Percentiles rank a stretch among this genome's conserved stretches.
Conservation (phyloP, 140 eudicot genomes). For the Stevia rebaudiana region DNA sequence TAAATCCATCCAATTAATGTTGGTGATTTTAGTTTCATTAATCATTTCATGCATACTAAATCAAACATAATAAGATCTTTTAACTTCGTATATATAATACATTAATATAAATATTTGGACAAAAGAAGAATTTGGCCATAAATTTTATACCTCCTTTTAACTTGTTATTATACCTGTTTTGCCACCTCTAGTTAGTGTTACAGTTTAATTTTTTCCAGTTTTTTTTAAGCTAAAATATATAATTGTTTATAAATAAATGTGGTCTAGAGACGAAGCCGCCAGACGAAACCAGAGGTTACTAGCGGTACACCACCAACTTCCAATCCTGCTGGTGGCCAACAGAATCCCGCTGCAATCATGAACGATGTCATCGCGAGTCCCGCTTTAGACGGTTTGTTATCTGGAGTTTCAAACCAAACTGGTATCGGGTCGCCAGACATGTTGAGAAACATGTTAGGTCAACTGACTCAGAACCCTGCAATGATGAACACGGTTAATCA, state of each 20-base stretch:
- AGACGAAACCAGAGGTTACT: slow-evolving; percentile 29
- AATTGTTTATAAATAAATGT: slow-evolving; percentile 11
- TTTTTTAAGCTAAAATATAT: slow-evolving; percentile 13
- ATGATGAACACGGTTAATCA: slow-evolving; percentile 82
- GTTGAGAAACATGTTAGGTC: slow-evolving; percentile 78
- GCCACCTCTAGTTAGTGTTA: background rate
- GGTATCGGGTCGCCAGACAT: slow-evolving; percentile 83
- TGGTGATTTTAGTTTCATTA: background rate
- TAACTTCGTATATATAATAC: background rate
- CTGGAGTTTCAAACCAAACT: slow-evolving; percentile 86
- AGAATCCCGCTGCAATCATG: slow-evolving; percentile 55
- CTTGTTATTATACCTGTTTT: background rate
- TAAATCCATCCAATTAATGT: background rate
- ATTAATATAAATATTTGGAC: background rate
- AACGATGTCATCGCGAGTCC: slow-evolving; percentile 65
- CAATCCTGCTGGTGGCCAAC: slow-evolving; percentile 36
- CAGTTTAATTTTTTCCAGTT: background rate
- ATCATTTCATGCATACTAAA: background rate
- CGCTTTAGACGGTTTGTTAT: slow-evolving; percentile 62
- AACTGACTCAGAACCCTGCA: slow-evolving; percentile 83
- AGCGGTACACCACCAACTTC: slow-evolving; percentile 29
- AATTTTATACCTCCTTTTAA: background rate
- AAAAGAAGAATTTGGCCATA: background rate
- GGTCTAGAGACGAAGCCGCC: slow-evolving; percentile 51
- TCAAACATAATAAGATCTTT: background rate